phyloP scores from a whole-genome alignment of 1,284 basidiomycete species.

The Pyrrhoderma noxium region DNA sequence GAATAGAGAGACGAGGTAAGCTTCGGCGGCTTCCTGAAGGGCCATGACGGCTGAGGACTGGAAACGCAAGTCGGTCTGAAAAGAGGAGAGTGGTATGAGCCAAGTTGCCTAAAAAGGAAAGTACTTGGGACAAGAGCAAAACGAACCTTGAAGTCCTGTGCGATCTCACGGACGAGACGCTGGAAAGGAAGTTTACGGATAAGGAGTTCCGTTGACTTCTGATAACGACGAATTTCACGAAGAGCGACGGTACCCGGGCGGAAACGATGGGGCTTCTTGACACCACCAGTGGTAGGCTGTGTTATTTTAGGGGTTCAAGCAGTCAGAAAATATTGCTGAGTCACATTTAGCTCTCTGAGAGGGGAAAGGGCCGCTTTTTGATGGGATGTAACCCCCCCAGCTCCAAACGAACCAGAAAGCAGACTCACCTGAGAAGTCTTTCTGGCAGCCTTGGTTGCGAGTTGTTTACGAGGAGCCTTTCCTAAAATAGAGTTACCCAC shows the following conservation, averaged over 20 bases:
- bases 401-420: constrained; percentile 15
- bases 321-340: constrained; percentile 16
- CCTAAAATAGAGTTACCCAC: constrained; percentile 34
- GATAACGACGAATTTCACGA: constrained; percentile 96
- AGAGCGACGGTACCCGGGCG: constrained; percentile 97
- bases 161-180: constrained; percentile 92
- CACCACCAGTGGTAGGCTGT: constrained; percentile 81
- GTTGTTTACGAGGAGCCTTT: constrained; percentile 84
- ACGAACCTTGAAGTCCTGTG: constrained; percentile 89
- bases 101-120: constrained; percentile 17
- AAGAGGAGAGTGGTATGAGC: constrained; percentile 11
- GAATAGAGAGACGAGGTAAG: constrained; percentile 94
- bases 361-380: constrained; percentile 18
- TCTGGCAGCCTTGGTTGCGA: constrained; percentile 85
- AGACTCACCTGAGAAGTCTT: constrained; percentile 68
- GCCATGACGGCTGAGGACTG: constrained; percentile 95
- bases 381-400: constrained; percentile 22
- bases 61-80: constrained; percentile 88
- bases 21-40: constrained; percentile 93
- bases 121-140: constrained; percentile 17
- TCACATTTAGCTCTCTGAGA: constrained; percentile 14
- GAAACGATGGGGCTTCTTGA: constrained; percentile 97
- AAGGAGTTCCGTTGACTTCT: constrained; percentile 92
- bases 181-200: constrained; percentile 97
- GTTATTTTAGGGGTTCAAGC: constrained; percentile 1